Base-by-base conservation (phyloP, 2,329 filamentous ascomycete species). In the Fusarium sp. region DNA sequence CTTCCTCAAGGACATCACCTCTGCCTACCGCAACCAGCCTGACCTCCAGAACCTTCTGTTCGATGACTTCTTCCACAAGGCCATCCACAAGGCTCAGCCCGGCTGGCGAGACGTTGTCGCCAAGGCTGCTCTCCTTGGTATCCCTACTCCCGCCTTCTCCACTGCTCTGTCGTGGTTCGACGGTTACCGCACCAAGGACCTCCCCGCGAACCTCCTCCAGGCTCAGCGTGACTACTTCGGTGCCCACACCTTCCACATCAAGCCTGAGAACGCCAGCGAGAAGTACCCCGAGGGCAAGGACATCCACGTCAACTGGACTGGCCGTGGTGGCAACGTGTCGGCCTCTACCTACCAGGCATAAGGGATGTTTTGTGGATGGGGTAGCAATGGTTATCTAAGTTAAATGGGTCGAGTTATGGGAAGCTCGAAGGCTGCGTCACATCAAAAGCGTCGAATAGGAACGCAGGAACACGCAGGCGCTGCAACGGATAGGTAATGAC, bases 171-270 rank as follows among this genome's bases (percentile, higher is more conserved):
- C 94, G 83, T 99, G 97, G 95, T 99, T 97, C 88, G 97, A 99
- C 84, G 97, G 97, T 76, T 98, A 98, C 92, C 94, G 97, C 85
- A 95, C 96, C 85, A 95, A 96, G 90, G 92, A 98, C 84, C 92
- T 99, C 79, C 97, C 97, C 71, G 97, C 97, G 89, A 99, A 98
- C 91, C 90, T 99, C 76, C 92, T 99, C 82, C 97, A 99, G 89
- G 97, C 96, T 68, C 97, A 99, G 91, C 94, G 97, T 89, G 97
- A 99, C 86, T 99, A 98, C 94, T 99, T 99, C 83, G 97, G 97
- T 85, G 94, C 94, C 76, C 94, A 97, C 89, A 97, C 94, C 78
- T 97, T 97, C 92, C 88, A 88, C 81, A 91, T 97, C 87, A 96
- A 97, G 92, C 93, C 94, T 71, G 93, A 96, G 87, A 82, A 80